Evolutionary conservation across 768 basidiomycete species (phyloP).

Genomic region (Pleurotus eryngii): DNA sequence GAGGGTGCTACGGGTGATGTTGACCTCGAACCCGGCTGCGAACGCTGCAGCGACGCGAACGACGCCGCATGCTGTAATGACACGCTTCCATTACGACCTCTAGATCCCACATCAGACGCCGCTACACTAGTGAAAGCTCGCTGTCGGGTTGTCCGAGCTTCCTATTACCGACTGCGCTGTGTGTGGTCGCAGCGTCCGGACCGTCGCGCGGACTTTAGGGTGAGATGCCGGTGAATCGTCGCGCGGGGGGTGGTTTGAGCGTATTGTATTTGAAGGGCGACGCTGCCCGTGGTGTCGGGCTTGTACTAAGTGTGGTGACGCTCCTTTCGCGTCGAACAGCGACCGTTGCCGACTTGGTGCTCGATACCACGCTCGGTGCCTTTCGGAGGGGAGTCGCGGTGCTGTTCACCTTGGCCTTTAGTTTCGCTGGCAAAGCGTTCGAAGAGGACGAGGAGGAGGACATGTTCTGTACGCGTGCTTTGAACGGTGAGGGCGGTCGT

Average conservation of each 20-base stretch:
- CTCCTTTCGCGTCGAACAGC: slow-evolving; percentile 10
- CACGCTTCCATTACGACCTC: slow-evolving; percentile 25
- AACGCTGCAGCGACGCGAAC: slow-evolving; percentile 30
- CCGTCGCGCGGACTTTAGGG: slow-evolving; percentile 20
- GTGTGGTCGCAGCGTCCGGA: slow-evolving; percentile 26
- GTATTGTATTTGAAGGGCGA: slow-evolving; percentile 42
- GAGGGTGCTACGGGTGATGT: slow-evolving; percentile 14
- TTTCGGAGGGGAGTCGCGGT: slow-evolving; percentile 40
- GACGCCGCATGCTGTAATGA: slow-evolving; percentile 37
- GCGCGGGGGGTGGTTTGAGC: slow-evolving; percentile 37
- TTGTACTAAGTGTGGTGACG: slow-evolving; percentile 11
- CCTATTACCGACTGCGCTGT: slow-evolving; percentile 29
- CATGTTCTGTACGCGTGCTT: slow-evolving; percentile 21
- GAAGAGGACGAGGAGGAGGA: slow-evolving; percentile 17
- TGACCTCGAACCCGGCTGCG: slow-evolving; percentile 17
- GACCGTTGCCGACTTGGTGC: slow-evolving; percentile 18
- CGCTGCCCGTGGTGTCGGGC: slow-evolving; percentile 32
- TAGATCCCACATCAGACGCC: slow-evolving; percentile 17
- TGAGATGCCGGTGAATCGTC: slow-evolving; percentile 13
- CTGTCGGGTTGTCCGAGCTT: slow-evolving; percentile 29
- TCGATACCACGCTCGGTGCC: slow-evolving; percentile 14
- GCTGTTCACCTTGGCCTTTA: slow-evolving; percentile 62
- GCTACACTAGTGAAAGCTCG: slow-evolving; percentile 23
- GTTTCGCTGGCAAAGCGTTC: slow-evolving; percentile 29
- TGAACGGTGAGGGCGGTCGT: slow-evolving; percentile 39